Evolutionary conservation across 768 basidiomycete genomes (phyloP).

Genomic region (Suillus luteus): DNA sequence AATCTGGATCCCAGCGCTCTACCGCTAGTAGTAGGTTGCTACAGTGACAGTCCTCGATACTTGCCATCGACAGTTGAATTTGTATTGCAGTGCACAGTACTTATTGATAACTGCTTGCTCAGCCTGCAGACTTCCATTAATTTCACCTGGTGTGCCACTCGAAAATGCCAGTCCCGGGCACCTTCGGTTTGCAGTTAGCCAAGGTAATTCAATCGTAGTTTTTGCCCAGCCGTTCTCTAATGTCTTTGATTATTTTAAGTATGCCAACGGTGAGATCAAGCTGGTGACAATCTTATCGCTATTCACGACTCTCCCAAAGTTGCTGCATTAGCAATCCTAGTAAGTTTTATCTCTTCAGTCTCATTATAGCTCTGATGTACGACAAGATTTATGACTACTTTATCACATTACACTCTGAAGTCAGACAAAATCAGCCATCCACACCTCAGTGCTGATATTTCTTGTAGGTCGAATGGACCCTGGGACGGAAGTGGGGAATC

Average conservation of each 20-base stretch:
- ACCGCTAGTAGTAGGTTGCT: too few relatives aligned
- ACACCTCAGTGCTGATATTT: neutral
- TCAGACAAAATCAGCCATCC: neutral
- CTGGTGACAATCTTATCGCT: neutral
- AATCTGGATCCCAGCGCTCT: too few relatives aligned
- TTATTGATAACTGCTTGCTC: neutral
- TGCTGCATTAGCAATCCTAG: conserved; percentile 1
- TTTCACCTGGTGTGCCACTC: neutral
- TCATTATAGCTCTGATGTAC: neutral
- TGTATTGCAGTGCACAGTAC: neutral
- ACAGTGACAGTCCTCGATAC: too few relatives aligned
- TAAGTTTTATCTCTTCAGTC: neutral
- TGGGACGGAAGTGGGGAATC: conserved; percentile 13
- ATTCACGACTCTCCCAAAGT: neutral
- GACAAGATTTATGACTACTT: conserved; percentile 2
- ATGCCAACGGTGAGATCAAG: neutral
- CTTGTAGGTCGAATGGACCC: conserved; percentile 20
- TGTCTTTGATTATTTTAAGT: neutral
- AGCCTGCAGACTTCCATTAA: neutral
- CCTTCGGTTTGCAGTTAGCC: neutral
- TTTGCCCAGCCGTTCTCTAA: neutral
- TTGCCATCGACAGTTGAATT: too few relatives aligned
- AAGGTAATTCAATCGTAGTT: neutral
- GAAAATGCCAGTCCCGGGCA: neutral
- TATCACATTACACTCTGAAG: neutral